Evolutionary conservation across 371 early-diverging fungal genomes (phyloP).

Genomic region (Choanephora cucurbitarum): DNA sequence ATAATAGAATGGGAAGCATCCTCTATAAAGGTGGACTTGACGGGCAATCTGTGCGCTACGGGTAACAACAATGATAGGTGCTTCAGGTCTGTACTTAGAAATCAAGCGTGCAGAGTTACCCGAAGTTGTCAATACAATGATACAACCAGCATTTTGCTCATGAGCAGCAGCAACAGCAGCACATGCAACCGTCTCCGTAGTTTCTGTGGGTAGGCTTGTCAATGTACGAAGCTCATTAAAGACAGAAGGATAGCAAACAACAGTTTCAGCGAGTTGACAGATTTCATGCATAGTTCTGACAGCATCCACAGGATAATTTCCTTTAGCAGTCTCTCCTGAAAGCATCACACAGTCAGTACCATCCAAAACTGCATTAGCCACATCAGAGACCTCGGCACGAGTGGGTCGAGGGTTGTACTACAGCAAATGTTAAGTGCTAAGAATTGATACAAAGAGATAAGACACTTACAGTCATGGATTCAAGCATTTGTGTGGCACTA

Average conservation of each 20-base stretch:
- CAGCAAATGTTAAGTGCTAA: slow-evolving; percentile 9
- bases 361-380: slow-evolving; percentile 97
- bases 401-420: slow-evolving; percentile 94
- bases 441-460: slow-evolving; percentile 8
- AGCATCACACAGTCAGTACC: slow-evolving; percentile 99
- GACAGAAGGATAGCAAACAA: slow-evolving; percentile 76
- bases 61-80: slow-evolving; percentile 93
- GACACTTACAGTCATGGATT: slow-evolving; percentile 91
- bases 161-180: slow-evolving; percentile 91
- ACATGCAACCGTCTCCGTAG: slow-evolving; percentile 92
- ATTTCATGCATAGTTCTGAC: slow-evolving; percentile 80
- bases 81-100: slow-evolving; percentile 93
- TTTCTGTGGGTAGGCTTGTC: slow-evolving; percentile 73
- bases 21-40: slow-evolving; percentile 85
- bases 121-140: slow-evolving; percentile 83
- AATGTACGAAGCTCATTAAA: slow-evolving; percentile 82
- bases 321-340: slow-evolving; percentile 98
- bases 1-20: slow-evolving; percentile 91
- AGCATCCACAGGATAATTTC: slow-evolving; percentile 75
- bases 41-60: slow-evolving; percentile 85
- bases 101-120: slow-evolving; percentile 89
- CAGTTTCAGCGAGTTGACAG: slow-evolving; percentile 75
- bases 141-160: slow-evolving; percentile 84
- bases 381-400: slow-evolving; percentile 98
- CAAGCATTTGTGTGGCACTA: slow-evolving; percentile 98